Evolutionary conservation across 2,329 filamentous ascomycete genomes (phyloP), one percentile per base, ranked within the genome.

Genomic region (Sordariomycetes sp.): DNA sequence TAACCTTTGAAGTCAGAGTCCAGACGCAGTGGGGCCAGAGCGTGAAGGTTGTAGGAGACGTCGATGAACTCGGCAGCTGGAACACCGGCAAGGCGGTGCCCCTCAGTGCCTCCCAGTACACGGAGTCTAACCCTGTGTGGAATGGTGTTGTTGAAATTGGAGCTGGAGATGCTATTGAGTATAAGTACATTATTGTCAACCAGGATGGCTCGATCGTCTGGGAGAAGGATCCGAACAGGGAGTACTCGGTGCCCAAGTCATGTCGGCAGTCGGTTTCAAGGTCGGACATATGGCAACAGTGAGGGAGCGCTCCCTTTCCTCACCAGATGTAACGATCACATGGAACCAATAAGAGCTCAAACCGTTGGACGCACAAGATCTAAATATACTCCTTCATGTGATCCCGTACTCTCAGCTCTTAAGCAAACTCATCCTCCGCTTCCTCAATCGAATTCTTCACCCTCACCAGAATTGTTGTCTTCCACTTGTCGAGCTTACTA

Each of bases 401-500:
- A 11, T 17, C 21, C 21, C 21, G 8, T n/a, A 24, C 21, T 24
- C 8, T n/a, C 8, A 8, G 21, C 25, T 20, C 16, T 34, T 28
- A 34, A 2, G 32, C 32, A 28, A 34, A 34, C 23, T 34, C 32
- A 20, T 34, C 32, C 33, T 61, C 57, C 14, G 55, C 54, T 42
- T 59, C 66, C 61, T 90, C 82, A 48, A 94, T 93, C 35, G 70
- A 70, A 49, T 80, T 79, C 79, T 95, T 95, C 50, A 95, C 72
- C 46, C 79, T 75, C 51, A 94, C 64, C 42, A 94, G 59, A 38
- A 94, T 66, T 21, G 82, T 85, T 33, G 85, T 94, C 81, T 95
- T 94, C 90, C 90, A 96, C 66, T 90, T 92, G 55, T 95, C 88
- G 51, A 96, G 64, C 68, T 92, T 92, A 64, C 80, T 92, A 64